phyloP scores from a whole-genome alignment of 2,329 filamentous ascomycete species.

The Claviceps maximensis region DNA sequence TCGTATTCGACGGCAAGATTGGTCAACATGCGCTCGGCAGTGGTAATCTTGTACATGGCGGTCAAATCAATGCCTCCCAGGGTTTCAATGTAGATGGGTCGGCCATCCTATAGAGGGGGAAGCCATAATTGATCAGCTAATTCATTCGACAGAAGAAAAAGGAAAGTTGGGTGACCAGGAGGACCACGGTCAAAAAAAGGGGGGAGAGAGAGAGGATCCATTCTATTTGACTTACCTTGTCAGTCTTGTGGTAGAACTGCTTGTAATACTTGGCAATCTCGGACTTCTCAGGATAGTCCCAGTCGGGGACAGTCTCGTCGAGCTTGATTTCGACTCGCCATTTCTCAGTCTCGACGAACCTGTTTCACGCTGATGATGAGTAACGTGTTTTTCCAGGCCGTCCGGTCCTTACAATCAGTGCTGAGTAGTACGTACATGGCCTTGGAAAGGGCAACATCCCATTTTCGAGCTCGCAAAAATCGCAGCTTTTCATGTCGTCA shows the following conservation, averaged over 20 bases:
- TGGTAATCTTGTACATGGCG: slow-evolving; percentile 87
- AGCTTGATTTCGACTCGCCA: slow-evolving; percentile 84
- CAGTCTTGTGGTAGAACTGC: slow-evolving; percentile 97
- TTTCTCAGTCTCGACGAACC: slow-evolving; percentile 82
- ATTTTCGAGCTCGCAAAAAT: slow-evolving; percentile 90
- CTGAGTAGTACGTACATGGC: slow-evolving; percentile 55
- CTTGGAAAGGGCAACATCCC: slow-evolving; percentile 73
- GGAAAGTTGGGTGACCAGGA: background rate
- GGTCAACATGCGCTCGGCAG: slow-evolving; percentile 82
- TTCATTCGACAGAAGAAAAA: background rate
- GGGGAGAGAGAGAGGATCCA: background rate
- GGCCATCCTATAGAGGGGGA: slow-evolving; percentile 60
- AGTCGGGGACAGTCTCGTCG: slow-evolving; percentile 65
- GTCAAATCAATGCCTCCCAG: slow-evolving; percentile 84
- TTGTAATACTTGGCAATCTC: slow-evolving; percentile 85
- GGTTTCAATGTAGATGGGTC: slow-evolving; percentile 94
- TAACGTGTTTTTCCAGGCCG: background rate
- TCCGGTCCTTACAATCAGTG: background rate
- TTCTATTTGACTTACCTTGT: slow-evolving; percentile 43
- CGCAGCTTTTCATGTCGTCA: slow-evolving; percentile 43
- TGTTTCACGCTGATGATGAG: slow-evolving; percentile 22
- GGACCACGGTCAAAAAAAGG: background rate
- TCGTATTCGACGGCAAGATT: slow-evolving; percentile 98
- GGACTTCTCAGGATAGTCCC: slow-evolving; percentile 77
- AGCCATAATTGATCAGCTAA: background rate